Evolutionary conservation across 192 early-diverging fungal species (phyloP), one percentile per base, ranked within the genome.

Genomic region (Glomus cerebriforme): DNA sequence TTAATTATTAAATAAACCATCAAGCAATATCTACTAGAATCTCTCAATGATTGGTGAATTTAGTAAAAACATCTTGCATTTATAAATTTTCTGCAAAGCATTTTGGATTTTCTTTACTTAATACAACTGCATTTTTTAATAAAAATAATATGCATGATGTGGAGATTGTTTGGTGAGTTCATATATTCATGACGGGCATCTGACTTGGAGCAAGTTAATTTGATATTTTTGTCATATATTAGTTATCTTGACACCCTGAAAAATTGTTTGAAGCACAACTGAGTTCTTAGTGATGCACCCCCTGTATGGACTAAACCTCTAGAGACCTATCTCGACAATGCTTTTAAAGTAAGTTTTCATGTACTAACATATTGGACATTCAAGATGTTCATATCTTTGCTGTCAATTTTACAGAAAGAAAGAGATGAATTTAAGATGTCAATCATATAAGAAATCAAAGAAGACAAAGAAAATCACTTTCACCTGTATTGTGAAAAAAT

Each of bases 271-370:
- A 73, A 73, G 1, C 15, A 73, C n/a, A 73, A 73, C 32, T n/a
- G 29, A 73, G 24, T 73, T 73, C 19, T 54, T 4, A 31, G 19
- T 49, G n/a, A 73, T n/a, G 29, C 22, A 17, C 77, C 77, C 12
- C 31, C 77, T 54, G 4, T 78, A 37, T 78, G 77, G 77, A 69
- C 77, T 27, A 31, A 65, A 68, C 35, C 77, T 49, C 31, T 65
- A 32, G 43, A 69, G 10, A 10, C 22, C 24, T 78, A 78, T 9
- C 12, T 78, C 0, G 65, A 78, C 47, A 47, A 78, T 45, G 77
- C 45, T 45, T 58, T 78, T 26, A 78, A 70, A 29, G 77, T 73
- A n/a, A n/a, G 45, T 73, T 27, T 73, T 49, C 70, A 10, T n/a
- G n/a, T 73, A 31, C 15, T 49, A n/a, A 19, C 5, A 43, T 73